phyloP scores from a whole-genome alignment of 768 basidiomycete genomes.

The Pleurotus pulmonarius region DNA sequence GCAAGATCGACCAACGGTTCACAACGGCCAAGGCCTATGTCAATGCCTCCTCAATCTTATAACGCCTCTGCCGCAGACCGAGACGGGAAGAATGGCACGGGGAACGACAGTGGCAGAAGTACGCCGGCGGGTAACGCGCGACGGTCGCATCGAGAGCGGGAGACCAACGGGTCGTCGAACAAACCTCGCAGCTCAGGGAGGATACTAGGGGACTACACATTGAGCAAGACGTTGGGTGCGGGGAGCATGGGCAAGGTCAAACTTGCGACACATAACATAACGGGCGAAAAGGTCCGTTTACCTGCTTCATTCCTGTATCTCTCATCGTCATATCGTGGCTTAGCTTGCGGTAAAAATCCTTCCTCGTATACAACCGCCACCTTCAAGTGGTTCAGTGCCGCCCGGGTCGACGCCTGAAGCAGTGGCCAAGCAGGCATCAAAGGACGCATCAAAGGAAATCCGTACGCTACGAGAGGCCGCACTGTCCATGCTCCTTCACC shows the following conservation, averaged over 20 bases:
- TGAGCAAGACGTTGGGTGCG: constrained; percentile 95
- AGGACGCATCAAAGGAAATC: constrained; percentile 95
- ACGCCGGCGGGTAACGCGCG: constrained; percentile 2
- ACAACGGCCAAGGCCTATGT: constrained; percentile 59
- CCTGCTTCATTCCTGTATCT: constrained; percentile 5
- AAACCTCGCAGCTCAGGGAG: constrained; percentile 41
- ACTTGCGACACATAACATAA: constrained; percentile 83
- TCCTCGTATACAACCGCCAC: constrained; percentile 72
- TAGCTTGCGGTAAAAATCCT: constrained; percentile 99
- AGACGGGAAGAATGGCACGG: background rate
- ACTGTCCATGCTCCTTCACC: constrained; percentile 91
- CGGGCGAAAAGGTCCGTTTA: constrained; percentile 82
- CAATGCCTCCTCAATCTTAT: constrained; percentile 69
- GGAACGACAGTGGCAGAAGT: constrained; percentile 3
- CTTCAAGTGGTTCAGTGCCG: constrained; percentile 39
- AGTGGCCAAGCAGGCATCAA: constrained; percentile 71
- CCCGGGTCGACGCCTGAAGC: constrained; percentile 37
- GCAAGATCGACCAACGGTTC: constrained; percentile 25
- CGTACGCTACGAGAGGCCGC: constrained; percentile 95
- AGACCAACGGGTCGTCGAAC: constrained; percentile 13
- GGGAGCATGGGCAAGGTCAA: constrained; percentile 99
- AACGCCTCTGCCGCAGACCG: constrained; percentile 13
- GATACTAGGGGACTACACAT: constrained; percentile 89
- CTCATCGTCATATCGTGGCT: background rate
- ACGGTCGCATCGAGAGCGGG: constrained; percentile 1